Conservation (phyloP, 768 basidiomycete genomes). For the Auricularia sp. region DNA sequence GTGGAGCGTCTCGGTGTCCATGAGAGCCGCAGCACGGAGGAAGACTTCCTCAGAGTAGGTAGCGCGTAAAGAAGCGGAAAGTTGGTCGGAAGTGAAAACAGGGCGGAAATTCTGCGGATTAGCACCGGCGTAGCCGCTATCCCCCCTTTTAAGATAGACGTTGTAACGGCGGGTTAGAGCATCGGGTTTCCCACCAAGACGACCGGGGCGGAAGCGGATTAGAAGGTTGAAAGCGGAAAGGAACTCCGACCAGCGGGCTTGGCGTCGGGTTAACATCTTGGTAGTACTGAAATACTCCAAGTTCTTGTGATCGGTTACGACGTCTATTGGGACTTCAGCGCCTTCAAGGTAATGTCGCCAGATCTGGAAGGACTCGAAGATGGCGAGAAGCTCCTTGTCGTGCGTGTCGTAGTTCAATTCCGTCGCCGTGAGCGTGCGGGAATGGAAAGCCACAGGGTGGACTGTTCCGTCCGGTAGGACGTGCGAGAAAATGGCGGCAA, state of each 20-base stretch:
- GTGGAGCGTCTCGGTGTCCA: slow-evolving; percentile 14
- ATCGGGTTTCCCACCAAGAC: slow-evolving; percentile 13
- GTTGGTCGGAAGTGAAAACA: slow-evolving; percentile 15
- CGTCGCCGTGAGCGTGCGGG: slow-evolving; percentile 18
- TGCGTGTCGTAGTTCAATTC: slow-evolving; percentile 41
- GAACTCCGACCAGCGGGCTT: slow-evolving; percentile 26
- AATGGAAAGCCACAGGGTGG: slow-evolving; percentile 31
- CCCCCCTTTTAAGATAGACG: slow-evolving; percentile 15
- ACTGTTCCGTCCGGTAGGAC: slow-evolving; percentile 13
- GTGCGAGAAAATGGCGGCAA: slow-evolving; percentile 14
- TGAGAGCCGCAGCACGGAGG: slow-evolving; percentile 11
- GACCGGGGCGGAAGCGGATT: slow-evolving; percentile 21
- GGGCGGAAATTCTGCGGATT: slow-evolving; percentile 17
- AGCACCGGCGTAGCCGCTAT: slow-evolving; percentile 13
- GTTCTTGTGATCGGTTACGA: slow-evolving; percentile 18
- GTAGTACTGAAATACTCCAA: slow-evolving; percentile 17
- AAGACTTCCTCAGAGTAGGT: slow-evolving; percentile 5
- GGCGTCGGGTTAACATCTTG: slow-evolving; percentile 17
- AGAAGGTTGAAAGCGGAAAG: slow-evolving; percentile 28
- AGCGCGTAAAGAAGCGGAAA: slow-evolving; percentile 12
- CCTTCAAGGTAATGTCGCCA: slow-evolving; percentile 16
- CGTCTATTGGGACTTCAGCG: slow-evolving; percentile 8
- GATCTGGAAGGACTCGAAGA: slow-evolving; percentile 22
- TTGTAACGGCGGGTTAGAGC: slow-evolving; percentile 16
- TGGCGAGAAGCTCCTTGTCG: slow-evolving; percentile 40